Evolutionary conservation across 352 stramenopile species (phyloP).

Genomic region (Globisporangium polare): DNA sequence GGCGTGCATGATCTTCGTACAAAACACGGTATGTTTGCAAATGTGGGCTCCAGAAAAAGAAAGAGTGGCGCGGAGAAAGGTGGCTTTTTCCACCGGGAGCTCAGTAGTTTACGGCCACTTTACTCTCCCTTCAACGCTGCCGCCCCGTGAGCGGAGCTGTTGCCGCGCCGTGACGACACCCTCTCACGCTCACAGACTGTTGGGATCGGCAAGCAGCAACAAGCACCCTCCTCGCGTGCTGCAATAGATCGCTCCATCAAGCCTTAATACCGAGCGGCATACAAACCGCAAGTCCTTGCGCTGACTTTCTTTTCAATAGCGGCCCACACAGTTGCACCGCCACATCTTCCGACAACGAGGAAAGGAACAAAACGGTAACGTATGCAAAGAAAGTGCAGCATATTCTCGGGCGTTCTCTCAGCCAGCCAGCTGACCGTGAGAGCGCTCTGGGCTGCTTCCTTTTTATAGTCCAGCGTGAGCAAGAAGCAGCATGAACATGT

Average conservation of each 20-base stretch:
- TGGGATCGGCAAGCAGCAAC: not conserved
- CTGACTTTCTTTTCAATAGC: constrained; percentile 3
- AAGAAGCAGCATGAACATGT: not conserved
- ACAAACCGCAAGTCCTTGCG: constrained; percentile 1
- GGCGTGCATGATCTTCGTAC: too few species aligned
- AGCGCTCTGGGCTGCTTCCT: not conserved
- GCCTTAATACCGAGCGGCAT: not conserved
- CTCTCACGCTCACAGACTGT: not conserved
- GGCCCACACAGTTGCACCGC: constrained; percentile 10
- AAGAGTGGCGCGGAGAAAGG: not conserved
- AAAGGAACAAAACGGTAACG: constrained; percentile 4
- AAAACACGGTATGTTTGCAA: not conserved
- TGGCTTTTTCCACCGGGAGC: constrained; percentile 4
- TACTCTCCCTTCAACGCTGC: not conserved
- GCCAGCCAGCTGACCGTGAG: not conserved
- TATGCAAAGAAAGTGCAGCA: constrained; percentile 13
- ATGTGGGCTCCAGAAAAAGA: not conserved
- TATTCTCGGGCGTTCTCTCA: not conserved
- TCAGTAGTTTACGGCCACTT: constrained; percentile 3
- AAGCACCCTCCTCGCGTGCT: not conserved
- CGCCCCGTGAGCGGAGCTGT: not conserved
- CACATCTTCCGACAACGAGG: not conserved
- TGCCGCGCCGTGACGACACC: not conserved
- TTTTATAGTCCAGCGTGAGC: constrained; percentile 5
- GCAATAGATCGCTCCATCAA: not conserved